phyloP scores from a whole-genome alignment of 1,139 yeast genomes.

The Yamadazyma epiphylla region DNA sequence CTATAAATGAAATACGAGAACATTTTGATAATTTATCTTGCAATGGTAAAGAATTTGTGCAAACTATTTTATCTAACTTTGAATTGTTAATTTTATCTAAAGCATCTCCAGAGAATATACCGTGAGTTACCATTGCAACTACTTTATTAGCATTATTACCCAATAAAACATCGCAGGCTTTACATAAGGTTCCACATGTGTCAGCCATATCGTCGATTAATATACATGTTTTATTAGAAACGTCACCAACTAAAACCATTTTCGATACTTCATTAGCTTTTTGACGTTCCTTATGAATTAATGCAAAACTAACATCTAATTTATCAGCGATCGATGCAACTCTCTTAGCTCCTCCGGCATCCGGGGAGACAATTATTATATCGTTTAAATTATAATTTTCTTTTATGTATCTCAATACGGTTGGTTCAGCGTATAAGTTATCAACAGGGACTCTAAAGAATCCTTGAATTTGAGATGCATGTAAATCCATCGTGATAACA shows the following conservation, averaged over 20 bases:
- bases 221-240: conserved; percentile 62
- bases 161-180: conserved; percentile 65
- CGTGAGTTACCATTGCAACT: conserved; percentile 76
- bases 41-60: conserved; percentile 76
- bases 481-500: conserved; percentile 79
- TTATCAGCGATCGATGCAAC: conserved; percentile 79
- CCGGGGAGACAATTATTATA: conserved; percentile 70
- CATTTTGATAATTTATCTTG: conserved; percentile 47
- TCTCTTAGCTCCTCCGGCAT: conserved; percentile 85
- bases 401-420: conserved; percentile 64
- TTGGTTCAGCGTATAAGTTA: conserved; percentile 77
- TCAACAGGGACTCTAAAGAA: conserved; percentile 80
- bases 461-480: conserved; percentile 83
- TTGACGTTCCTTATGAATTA: conserved; percentile 79
- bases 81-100: conserved; percentile 57
- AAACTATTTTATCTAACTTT: conserved; percentile 57
- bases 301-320: conserved; percentile 70
- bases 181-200: conserved; percentile 77
- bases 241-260: conserved; percentile 81
- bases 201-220: conserved; percentile 83
- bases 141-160: conserved; percentile 68
- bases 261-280: conserved; percentile 73
- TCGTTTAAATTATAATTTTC: conserved; percentile 46
- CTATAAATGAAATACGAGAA: conserved; percentile 62
- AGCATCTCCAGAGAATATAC: conserved; percentile 72